Evolutionary conservation across 2,329 filamentous ascomycete genomes (phyloP).

Genomic region (Fusarium albidum): DNA sequence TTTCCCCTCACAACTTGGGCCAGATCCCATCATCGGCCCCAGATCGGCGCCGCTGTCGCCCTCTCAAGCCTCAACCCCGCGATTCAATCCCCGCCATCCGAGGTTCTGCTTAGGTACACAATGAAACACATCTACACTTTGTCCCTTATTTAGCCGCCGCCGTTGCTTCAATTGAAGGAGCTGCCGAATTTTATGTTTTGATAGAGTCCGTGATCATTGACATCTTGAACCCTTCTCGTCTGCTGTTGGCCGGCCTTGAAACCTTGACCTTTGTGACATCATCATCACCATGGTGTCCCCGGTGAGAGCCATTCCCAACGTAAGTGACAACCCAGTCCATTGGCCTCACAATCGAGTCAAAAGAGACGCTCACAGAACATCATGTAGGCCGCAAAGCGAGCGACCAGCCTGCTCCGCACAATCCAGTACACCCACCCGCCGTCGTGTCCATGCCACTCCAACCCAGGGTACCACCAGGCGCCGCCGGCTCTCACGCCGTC

Average conservation of each 20-base stretch:
- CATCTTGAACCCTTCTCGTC: background rate
- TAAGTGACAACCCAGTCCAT: constrained; percentile 35
- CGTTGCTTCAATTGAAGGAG: constrained; percentile 13
- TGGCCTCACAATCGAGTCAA: constrained; percentile 1
- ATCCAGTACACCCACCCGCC: constrained; percentile 91
- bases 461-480: constrained; percentile 79
- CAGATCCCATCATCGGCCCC: constrained; percentile 23
- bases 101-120: constrained; percentile 29
- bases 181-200: background rate
- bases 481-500: constrained; percentile 64
- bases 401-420: constrained; percentile 80
- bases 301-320: constrained; percentile 46
- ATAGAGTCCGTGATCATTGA: background rate
- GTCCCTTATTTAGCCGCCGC: constrained; percentile 25
- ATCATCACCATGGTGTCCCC: constrained; percentile 39
- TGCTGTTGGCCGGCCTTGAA: background rate
- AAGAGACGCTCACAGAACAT: constrained; percentile 3
- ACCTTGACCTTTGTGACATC: constrained; percentile 8
- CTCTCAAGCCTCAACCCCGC: constrained; percentile 32
- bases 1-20: constrained; percentile 31
- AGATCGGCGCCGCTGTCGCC: constrained; percentile 21
- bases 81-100: constrained; percentile 35
- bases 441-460: constrained; percentile 90
- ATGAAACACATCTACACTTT: background rate
- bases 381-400: constrained; percentile 66